Percentiles rank a stretch among this genome's conserved stretches.
These are phyloP conservation scores for Aspergillus diversus DNA, from an alignment of 495 filamentous ascomycete genomes.

Conservation along the genomic window DNA sequence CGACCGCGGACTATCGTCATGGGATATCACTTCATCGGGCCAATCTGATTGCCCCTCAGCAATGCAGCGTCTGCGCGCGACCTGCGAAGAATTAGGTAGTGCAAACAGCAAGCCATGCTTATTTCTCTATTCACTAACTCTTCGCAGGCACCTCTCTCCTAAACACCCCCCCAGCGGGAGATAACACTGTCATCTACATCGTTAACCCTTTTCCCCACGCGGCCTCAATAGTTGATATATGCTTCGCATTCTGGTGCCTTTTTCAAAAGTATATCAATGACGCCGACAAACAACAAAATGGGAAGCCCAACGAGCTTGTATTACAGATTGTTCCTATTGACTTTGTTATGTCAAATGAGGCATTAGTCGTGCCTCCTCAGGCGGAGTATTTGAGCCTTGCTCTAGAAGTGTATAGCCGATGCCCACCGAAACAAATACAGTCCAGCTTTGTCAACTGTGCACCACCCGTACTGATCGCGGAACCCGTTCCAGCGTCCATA, in stretches of 20 bases:
- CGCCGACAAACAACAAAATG: constrained; percentile 51
- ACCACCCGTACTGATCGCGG: constrained; percentile 76
- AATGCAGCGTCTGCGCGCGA: constrained; percentile 42
- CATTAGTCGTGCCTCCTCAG: constrained; percentile 69
- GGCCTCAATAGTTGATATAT: constrained; percentile 72
- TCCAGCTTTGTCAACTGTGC: constrained; percentile 51
- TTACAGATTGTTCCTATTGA: constrained; percentile 81
- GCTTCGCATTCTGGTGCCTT: constrained; percentile 75
- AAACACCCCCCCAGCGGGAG: constrained; percentile 46
- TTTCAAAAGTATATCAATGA: constrained; percentile 67
- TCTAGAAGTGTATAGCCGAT: constrained; percentile 86
- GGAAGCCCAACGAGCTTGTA: constrained; percentile 67
- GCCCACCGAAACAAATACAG: constrained; percentile 57
- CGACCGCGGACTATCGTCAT: constrained; percentile 62
- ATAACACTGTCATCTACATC: constrained; percentile 84
- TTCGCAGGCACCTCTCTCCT: constrained; percentile 46
- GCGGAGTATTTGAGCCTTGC: constrained; percentile 69
- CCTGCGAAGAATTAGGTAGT: constrained; percentile 50
- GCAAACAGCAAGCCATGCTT: background rate
- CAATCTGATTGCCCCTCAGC: constrained; percentile 36
- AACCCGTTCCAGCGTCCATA: constrained; percentile 69
- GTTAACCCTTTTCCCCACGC: constrained; percentile 73
- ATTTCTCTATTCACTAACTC: constrained; percentile 27
- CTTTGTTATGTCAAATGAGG: constrained; percentile 67
- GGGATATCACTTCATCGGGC: constrained; percentile 40